Base-by-base conservation (phyloP, 176 grass and related monocot species). In the Aegilops bicornis region DNA sequence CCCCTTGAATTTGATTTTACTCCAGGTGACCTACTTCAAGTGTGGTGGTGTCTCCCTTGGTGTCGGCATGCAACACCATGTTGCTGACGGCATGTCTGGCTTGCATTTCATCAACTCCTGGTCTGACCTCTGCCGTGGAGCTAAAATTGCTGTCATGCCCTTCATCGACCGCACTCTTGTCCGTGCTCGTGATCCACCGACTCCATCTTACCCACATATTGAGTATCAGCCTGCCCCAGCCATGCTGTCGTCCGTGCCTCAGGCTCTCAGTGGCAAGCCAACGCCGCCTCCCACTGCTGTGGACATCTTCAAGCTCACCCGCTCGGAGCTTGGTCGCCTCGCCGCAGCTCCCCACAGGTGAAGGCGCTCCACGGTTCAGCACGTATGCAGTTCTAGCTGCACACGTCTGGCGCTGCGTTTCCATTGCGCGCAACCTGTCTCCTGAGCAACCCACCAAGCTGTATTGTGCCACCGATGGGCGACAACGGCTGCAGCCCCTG, bases 61-160 rank as follows among this genome's bases (percentile, higher is more conserved):
- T 30, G 95, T 98, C 17, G 95, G 95, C n/a, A 92, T 95, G 93
- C 95, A 98, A 76, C 95, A 98, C 83, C 93, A 98, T 61, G 93
- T 82, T 0, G 93, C 93, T 0, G 95, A 98, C 16, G 95, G 95
- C 73, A 88, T 90, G 91, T 98, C 95, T 22, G 93, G 89, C 9
- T 79, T 93, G 67, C 95, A 93, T 66, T 95, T 98, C 86, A 95
- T 98, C 32, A 98, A 98, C 87, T 93, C 95, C 3, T 98, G 95
- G 95, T 93, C 95, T 25, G 95, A 93, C 64, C 30, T 95, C 47
- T 85, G 93, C 62, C 91, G 91, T 37, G 93, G 95, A 69, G 67
- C 48, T 79, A 64, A 81, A 43, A 89, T 95, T 64, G 16, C 91
- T 5, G 52, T 84, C 11, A 89, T 43, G 76, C 93, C 95, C 31